Base-by-base conservation (phyloP, 306 rosid species). In the Cucurbita ficifolia region DNA sequence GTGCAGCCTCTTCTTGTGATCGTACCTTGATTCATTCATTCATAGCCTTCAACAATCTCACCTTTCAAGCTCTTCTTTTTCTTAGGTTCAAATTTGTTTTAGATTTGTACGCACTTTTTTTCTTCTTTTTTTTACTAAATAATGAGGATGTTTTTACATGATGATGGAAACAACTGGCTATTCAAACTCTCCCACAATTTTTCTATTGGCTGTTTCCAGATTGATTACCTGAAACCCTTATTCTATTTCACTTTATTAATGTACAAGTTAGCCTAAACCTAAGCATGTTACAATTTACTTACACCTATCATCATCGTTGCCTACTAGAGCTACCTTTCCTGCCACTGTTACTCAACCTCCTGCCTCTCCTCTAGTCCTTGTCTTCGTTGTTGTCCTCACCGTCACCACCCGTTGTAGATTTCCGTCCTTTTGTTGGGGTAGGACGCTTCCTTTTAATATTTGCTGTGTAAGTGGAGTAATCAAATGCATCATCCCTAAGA, bases 261-360 rank as follows among this genome's bases (percentile, higher is more conserved):
- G 88, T 91, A 94, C 97, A 94, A 73, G 96, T 94, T 89, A 89
- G 92, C 87, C 96, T 89, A 91, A 84, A 85, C 14, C 86, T 85
- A 81, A 79, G 79, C 75, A 76, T 51, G n/a, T 87, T 59, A 74
- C 77, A 58, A 49, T 50, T 49, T 70, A 86, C 84, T 80, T 82
- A 87, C 88, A 83, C 60, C 84, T 42, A 64, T 10, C 18, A 80
- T 81, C 80, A 85, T 73, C 89, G 84, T 59, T 80, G 89, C 84
- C 96, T 86, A 81, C 82, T 85, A 86, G 72, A 76, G 29, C 46
- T 72, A 79, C 84, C 70, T 84, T 78, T 89, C 82, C 95, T 86
- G 76, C 88, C 96, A 76, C 89, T 81, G 84, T 50, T 76, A 79
- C 79, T 81, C 69, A 82, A 76, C 83, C 84, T 85, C 65, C 88